These are phyloP conservation scores for Trichoderma atroviride DNA, from an alignment of 2,329 filamentous ascomycete genomes.

Conservation along the genomic window DNA sequence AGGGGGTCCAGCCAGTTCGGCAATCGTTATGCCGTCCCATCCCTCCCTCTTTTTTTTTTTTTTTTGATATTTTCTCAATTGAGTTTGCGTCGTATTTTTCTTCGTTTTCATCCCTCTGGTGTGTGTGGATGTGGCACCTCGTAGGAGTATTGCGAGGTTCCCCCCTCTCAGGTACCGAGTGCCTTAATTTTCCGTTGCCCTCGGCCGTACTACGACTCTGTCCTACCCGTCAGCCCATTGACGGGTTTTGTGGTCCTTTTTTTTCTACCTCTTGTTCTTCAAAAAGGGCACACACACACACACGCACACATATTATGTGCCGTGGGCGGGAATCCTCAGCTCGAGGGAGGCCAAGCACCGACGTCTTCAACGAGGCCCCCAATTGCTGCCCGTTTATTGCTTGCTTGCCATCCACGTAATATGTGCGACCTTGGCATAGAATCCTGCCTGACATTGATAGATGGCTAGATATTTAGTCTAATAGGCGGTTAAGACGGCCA, in stretches of 20 bases:
- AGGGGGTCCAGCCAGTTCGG: not conserved
- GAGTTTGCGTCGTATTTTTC: conserved; percentile 2
- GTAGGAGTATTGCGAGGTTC: not conserved
- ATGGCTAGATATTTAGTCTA: no score
- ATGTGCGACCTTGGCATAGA: not conserved
- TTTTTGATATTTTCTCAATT: no score
- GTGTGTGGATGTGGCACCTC: not conserved
- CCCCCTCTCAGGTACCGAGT: not conserved
- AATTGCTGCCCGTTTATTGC: not conserved
- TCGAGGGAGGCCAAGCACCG: not conserved
- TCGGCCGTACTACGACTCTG: not conserved
- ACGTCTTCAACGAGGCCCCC: not conserved
- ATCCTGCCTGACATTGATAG: not conserved
- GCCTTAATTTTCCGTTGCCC: not conserved
- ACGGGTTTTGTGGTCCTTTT: not conserved
- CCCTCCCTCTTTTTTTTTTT: not conserved
- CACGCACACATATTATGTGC: not conserved
- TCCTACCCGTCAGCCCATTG: not conserved
- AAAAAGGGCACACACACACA: not conserved
- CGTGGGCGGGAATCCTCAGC: not conserved
- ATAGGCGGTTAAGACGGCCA: not conserved
- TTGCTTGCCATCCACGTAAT: not conserved
- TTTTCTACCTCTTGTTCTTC: not conserved
- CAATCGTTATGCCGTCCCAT: not conserved
- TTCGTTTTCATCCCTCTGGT: not conserved